Conservation (phyloP, 345 rosid species). For the Citrus maxima region DNA sequence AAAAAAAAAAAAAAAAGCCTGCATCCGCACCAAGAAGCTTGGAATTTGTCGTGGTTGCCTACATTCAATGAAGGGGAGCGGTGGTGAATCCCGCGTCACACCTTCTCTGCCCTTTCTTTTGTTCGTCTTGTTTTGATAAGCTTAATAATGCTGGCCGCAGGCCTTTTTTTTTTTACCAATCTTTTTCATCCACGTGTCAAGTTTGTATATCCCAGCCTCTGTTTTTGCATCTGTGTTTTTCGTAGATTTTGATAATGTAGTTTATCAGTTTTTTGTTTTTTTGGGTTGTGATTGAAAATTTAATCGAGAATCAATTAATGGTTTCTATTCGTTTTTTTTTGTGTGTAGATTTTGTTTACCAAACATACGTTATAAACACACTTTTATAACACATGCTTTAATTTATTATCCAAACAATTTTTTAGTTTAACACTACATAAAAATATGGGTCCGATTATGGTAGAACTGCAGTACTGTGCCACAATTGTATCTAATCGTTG, state of each 20-base stretch:
- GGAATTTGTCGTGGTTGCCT: conserved; percentile 31
- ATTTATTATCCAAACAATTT: too few species aligned
- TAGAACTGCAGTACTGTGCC: accelerated
- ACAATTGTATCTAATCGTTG: accelerated
- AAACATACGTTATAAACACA: too few species aligned
- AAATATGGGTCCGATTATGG: accelerated
- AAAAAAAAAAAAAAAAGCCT: background rate
- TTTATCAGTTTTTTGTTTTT: background rate
- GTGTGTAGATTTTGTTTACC: too few species aligned
- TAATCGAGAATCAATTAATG: too few species aligned
- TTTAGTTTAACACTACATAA: too few species aligned
- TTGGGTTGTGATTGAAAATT: too few species aligned
- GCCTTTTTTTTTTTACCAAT: too few species aligned
- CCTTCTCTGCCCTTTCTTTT: background rate
- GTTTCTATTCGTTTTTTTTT: too few species aligned
- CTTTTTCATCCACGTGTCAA: background rate
- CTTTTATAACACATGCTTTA: background rate
- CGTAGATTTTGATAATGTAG: background rate
- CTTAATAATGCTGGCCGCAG: conserved; percentile 9
- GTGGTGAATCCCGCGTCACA: conserved; percentile 46
- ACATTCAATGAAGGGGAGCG: conserved; percentile 18
- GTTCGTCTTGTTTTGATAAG: background rate
- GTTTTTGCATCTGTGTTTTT: background rate
- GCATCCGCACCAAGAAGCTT: conserved; percentile 40
- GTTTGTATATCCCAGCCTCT: background rate